Base-by-base conservation (phyloP, 2,329 filamentous ascomycete species). In the Fusarium praegraminearum region DNA sequence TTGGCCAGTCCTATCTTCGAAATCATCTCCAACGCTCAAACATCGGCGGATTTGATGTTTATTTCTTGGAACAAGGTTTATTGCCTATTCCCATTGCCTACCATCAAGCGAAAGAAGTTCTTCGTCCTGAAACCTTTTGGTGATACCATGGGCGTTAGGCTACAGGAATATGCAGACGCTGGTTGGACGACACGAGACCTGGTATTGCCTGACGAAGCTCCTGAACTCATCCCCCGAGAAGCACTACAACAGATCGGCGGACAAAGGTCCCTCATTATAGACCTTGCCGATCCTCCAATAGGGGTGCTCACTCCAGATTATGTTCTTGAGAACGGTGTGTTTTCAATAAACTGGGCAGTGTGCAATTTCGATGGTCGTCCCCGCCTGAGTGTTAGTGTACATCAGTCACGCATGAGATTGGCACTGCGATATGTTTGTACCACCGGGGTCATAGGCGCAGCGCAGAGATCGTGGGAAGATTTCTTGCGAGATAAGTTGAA, bases 31-130 rank as follows among this genome's bases (percentile, higher is more conserved):
- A 15, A 5, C 1, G 54, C 57, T 6, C 1, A 18, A 2, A 51
- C 54, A 3, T 50, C 44, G 1, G 16, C 20, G 12, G 54, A 20
- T 22, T 10, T 61, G 35, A 26, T 32, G n/a, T 12, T 50, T 12
- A 44, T 61, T 4, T 50, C 54, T 2, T 61, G 57, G 54, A 61
- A 61, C 6, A 61, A 61, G 24, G 36, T 18, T 18, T 61, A 61
- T 16, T 44, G 22, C 1, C 44, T 59, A 1, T 36, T 61, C 8
- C 57, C 53, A 2, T 3, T 43, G 3, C 13, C 28, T 4, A 59
- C 22, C 6, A 10, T 61, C 4, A 11, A 26, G 1, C n/a, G 3
- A 3, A 44, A 61, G 7, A 61, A 44, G 16, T 50, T 61, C 6
- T 50, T 50, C 11, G n/a, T 6, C 13, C 3, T 59, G 3, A 32